Percentiles rank a stretch among this genome's conserved stretches.
Conservation (phyloP, 257 asterid genomes). For the Capsicum pubescens region DNA sequence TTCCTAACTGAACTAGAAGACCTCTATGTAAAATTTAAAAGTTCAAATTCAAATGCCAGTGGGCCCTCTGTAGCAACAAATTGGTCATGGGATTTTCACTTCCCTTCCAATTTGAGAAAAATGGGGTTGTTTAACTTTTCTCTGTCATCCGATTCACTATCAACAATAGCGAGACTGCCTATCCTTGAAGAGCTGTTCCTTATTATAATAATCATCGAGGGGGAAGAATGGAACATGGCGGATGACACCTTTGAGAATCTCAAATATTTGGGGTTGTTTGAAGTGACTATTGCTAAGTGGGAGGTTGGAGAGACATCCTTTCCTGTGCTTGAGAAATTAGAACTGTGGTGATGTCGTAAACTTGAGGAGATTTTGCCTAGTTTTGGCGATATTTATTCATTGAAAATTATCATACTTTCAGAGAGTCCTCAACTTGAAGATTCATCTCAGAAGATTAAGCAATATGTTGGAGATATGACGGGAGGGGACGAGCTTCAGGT, state of each 20-base stretch:
- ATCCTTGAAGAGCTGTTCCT: background rate
- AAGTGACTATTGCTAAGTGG: background rate
- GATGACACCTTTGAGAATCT: background rate
- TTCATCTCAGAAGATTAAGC: background rate
- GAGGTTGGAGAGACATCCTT: background rate
- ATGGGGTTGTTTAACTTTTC: accelerated
- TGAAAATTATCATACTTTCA: background rate
- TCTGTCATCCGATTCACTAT: background rate
- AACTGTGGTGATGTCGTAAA: accelerated
- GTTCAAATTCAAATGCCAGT: background rate
- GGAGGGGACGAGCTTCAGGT: background rate
- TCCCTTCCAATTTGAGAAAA: background rate
- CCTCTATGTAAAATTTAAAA: accelerated
- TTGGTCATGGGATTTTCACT: background rate
- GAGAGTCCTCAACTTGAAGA: background rate
- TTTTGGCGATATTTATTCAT: background rate
- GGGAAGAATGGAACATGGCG: background rate
- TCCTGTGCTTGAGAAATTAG: background rate
- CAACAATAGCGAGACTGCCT: background rate
- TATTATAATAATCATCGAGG: accelerated
- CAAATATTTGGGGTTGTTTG: accelerated
- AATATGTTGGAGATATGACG: background rate
- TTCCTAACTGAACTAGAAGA: background rate
- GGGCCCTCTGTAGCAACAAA: background rate
- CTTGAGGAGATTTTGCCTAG: background rate